Evolutionary conservation across 148 eudicot species (phyloP).

Genomic region (Agrostemma githago): DNA sequence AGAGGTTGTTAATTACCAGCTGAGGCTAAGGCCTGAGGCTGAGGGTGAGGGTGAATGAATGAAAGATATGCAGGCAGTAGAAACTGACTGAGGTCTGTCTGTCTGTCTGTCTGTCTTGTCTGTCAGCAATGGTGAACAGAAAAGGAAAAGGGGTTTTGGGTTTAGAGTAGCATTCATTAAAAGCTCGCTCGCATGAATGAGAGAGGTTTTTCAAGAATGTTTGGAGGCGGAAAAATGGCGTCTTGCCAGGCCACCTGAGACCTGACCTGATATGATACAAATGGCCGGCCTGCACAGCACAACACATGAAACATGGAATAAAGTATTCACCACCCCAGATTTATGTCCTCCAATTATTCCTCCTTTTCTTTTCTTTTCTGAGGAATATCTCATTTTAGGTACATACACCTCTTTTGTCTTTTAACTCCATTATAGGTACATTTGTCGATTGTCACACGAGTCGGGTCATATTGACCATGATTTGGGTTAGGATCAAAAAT

Average conservation of each 20-base stretch:
- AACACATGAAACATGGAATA: neutral
- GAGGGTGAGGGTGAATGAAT: slow-evolving; percentile 1
- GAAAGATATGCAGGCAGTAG: slow-evolving; percentile 8
- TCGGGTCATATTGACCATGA: no score
- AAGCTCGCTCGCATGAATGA: no score
- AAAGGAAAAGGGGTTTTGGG: neutral
- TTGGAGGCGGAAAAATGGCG: slow-evolving; percentile 26
- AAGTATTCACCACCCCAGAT: neutral
- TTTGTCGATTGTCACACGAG: no score
- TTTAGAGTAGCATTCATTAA: no score
- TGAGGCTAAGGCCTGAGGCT: no score
- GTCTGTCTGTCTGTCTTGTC: neutral
- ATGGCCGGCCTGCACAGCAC: slow-evolving; percentile 34
- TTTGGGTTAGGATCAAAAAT: no score
- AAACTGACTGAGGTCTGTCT: neutral
- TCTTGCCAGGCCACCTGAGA: slow-evolving; percentile 23
- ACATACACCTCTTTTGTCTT: no score
- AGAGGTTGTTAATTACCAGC: slow-evolving; percentile 19
- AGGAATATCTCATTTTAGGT: no score
- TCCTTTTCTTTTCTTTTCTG: no score
- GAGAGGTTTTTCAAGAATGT: neutral
- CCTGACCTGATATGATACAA: slow-evolving; percentile 22
- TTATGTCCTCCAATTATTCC: neutral
- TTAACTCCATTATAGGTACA: no score
- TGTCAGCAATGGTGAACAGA: no score